Evolutionary conservation across 345 rosid genomes (phyloP), one percentile per base, ranked within the genome.

Genomic region (Mallotus nudiflorus): DNA sequence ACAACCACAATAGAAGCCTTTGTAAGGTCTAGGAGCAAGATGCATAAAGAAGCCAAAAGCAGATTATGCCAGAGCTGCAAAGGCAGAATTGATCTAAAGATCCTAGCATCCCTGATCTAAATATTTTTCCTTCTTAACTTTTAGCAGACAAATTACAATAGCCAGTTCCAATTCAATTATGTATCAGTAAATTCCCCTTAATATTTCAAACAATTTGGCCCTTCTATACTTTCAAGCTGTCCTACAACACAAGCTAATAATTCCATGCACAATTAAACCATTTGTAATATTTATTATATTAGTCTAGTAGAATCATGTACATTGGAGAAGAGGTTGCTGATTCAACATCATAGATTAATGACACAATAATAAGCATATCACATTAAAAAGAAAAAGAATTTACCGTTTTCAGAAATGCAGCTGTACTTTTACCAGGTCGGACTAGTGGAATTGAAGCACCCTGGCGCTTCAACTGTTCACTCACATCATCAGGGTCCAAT

Each of bases 391-490:
- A 55, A 52, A n/a, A 69, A 13, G 53, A 51, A 73, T 73, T 81
- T 89, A 95, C 99, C 70, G 88, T 92, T 74, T 92, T 90, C 73
- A 92, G 77, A 82, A 66, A 95, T 67, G 92, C 83, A 10, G 96
- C 94, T 27, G 99, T 95, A 73, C 87, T 92, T 95, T 92, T 92
- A 51, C 99, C 97, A 14, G 94, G 97, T 24, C 94, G 86, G 75
- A 95, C 99, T 35, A 89, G 83, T 35, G 97, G 99, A 71, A 95
- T 92, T 1, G 97, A 95, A 7, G 94, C 99, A 67, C 99, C 97
- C 84, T 95, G 99, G 35, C 97, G 89, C 78, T 95, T 95, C 79
- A 95, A 65, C 72, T 95, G 99, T 76, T 95, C 97, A n/a, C 99
- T 95, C 62, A 95, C 94, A 80, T 95, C 97, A 70, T 95, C 97